Base-by-base conservation (phyloP, 2,329 filamentous ascomycete genomes). In the Amphichorda felina region DNA sequence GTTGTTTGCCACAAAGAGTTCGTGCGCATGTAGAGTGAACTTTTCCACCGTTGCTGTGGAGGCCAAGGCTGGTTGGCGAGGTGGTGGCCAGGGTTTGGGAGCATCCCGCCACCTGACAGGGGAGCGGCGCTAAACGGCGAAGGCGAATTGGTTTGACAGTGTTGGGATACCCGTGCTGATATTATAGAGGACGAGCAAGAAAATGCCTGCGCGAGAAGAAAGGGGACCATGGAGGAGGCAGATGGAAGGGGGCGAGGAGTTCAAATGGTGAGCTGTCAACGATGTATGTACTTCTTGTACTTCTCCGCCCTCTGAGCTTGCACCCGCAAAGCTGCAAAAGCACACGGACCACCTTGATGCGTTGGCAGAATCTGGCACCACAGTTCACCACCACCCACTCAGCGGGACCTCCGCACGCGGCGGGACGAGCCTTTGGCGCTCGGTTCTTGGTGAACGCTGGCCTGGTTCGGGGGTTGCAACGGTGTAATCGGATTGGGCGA, bases 341-440 rank as follows among this genome's bases (percentile, higher is more conserved):
- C 35, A 37, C 28, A 33, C 30, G 30, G 35, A 17, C 33, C 33
- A 35, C 33, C 30, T 38, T 33, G 36, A 38, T 38, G 36, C 30
- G 36, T 33, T 38, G 36, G 36, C 36, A 38, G 19, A 27, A 21
- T 31, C 8, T 16, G 28, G 15, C 15, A 16, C 7, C 8, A 16
- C 15, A 14, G 28, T 15, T 15, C 8, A 16, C 17, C 30, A 16
- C 16, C 16, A 6, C 30, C 18, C 30, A 6, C 15, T 31, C 30
- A n/a, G n/a, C 30, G 11, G 18, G 15, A 33, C 15, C 16, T 4
- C 18, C 7, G 8, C 30, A 33, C 9, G 27, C 21, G 15, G 14
- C 11, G n/a, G 33, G 21, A 26, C n/a, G n/a, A n/a, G n/a, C n/a
- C n/a, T n/a, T n/a, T n/a, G n/a, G n/a, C n/a, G n/a, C n/a, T n/a